phyloP scores from a whole-genome alignment of 2,329 filamentous ascomycete genomes.

The Sclerotinia subarctica region DNA sequence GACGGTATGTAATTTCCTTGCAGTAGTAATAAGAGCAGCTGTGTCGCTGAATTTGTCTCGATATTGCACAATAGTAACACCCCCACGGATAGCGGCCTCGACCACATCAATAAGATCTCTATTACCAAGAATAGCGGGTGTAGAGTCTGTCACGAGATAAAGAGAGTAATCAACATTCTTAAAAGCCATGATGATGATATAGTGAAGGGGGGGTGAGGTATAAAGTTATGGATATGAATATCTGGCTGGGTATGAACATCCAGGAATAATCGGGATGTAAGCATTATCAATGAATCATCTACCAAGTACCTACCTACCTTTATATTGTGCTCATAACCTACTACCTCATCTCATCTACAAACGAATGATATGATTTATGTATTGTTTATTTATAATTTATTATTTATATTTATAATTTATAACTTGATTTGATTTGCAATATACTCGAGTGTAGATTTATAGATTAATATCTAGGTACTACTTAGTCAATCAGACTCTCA shows the following conservation, averaged over 20 bases:
- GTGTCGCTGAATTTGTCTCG: conserved; percentile 84
- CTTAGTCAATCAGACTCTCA: too few species aligned
- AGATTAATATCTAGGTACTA: too few species aligned
- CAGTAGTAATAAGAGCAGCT: conserved; percentile 65
- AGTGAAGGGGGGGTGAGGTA: neutral
- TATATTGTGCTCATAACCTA: too few species aligned
- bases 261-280: neutral
- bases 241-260: neutral
- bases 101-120: conserved; percentile 71
- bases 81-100: conserved; percentile 70
- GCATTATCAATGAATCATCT: too few species aligned
- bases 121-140: conserved; percentile 73
- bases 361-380: too few species aligned
- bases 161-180: conserved; percentile 68
- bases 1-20: conserved; percentile 65
- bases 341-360: too few species aligned
- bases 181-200: conserved; percentile 37
- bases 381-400: too few species aligned
- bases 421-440: too few species aligned
- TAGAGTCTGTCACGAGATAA: conserved; percentile 92
- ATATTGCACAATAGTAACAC: conserved; percentile 84
- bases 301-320: too few species aligned
- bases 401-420: too few species aligned
- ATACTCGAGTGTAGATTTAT: too few species aligned
- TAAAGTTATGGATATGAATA: neutral